Evolutionary conservation across 805 yeast genomes (phyloP).

Genomic region (Clavispora vitiphila): DNA sequence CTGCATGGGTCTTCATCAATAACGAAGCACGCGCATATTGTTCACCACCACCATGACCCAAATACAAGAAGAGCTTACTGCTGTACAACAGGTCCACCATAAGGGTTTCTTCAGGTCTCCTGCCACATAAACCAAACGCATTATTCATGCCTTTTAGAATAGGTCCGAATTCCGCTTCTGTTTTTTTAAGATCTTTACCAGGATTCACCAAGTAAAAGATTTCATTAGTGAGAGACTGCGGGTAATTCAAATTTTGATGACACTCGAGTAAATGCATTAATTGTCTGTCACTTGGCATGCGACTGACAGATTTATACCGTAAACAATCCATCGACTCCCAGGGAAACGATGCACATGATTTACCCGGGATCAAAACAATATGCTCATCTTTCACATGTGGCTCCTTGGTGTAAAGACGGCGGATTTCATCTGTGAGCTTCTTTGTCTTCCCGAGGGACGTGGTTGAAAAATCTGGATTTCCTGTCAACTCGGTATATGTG

Average conservation of each 20-base stretch:
- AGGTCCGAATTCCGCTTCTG: slow-evolving; percentile 54
- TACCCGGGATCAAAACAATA: slow-evolving; percentile 64
- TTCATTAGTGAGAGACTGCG: not conserved
- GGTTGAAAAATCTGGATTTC: not conserved
- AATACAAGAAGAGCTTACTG: slow-evolving; percentile 56
- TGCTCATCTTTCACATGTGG: slow-evolving; percentile 34
- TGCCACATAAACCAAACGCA: slow-evolving; percentile 54
- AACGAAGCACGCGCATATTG: slow-evolving; percentile 60
- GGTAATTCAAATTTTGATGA: not conserved
- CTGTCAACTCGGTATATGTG: slow-evolving; percentile 1
- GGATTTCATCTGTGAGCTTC: not conserved
- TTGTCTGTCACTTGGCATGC: slow-evolving; percentile 62
- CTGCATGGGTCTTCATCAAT: slow-evolving; percentile 34
- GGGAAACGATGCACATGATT: slow-evolving; percentile 65
- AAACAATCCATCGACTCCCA: slow-evolving; percentile 81
- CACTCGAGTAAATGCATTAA: slow-evolving; percentile 34
- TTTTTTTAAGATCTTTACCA: slow-evolving; percentile 64
- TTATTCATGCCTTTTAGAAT: slow-evolving; percentile 32
- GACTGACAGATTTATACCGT: slow-evolving; percentile 51
- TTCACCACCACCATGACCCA: slow-evolving; percentile 98
- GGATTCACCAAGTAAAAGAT: slow-evolving; percentile 72
- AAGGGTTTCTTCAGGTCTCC: slow-evolving; percentile 51
- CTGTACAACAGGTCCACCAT: slow-evolving; percentile 39
- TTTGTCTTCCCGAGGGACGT: not conserved
- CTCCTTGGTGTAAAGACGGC: not conserved